phyloP scores from a whole-genome alignment of 2,329 filamentous ascomycete genomes.

The Eutypa lata region DNA sequence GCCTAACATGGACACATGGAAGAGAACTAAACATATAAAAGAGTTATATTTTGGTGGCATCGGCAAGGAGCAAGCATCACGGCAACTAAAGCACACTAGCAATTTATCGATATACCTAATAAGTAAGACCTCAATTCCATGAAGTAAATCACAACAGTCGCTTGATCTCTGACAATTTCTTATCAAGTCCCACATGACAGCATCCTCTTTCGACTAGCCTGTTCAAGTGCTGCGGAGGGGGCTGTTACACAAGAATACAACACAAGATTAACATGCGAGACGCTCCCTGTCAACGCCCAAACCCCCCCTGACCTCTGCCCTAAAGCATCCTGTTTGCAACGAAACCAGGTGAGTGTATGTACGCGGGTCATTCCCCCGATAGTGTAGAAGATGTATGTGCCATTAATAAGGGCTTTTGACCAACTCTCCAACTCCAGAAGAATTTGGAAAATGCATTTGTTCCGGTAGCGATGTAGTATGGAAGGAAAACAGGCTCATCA shows the following conservation, averaged over 20 bases:
- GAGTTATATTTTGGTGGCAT: background rate
- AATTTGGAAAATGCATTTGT: background rate
- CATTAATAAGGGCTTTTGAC: background rate
- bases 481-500: background rate
- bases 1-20: too few species aligned
- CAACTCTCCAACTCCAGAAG: background rate
- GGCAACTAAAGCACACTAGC: background rate
- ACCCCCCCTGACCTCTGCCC: background rate
- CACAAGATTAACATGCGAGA: background rate
- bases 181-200: background rate
- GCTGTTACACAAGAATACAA: background rate
- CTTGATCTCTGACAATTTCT: conserved; percentile 1
- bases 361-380: background rate
- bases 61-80: background rate
- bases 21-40: too few species aligned
- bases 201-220: background rate
- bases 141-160: background rate
- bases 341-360: background rate
- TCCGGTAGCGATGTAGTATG: background rate
- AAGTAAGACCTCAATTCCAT: background rate
- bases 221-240: background rate
- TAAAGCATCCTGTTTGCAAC: background rate
- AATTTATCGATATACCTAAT: background rate
- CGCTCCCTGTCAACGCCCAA: background rate
- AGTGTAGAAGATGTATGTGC: background rate